Base-by-base conservation (phyloP, 495 filamentous ascomycete species). In the Xylaria flabelliformis region DNA sequence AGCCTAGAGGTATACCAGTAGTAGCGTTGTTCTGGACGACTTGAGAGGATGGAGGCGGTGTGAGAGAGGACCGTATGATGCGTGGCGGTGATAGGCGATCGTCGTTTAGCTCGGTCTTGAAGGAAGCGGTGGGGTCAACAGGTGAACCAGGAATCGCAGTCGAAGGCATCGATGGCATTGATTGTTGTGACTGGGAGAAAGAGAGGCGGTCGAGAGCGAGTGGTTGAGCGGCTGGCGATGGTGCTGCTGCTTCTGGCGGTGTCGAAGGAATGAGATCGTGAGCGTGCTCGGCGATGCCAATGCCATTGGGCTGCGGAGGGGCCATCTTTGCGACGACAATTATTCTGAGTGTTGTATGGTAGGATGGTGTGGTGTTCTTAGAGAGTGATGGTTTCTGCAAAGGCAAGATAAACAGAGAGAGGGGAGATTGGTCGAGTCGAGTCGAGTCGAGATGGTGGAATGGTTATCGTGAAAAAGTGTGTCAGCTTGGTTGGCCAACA, bases 11-110 rank as follows among this genome's bases (percentile, higher is more conserved):
- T 76, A 83, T 73, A 55, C 75, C 75, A 36, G 79, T 67, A 34
- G 67, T 73, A n/a, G 24, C 32, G 53, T 77, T 76, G 6, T 78
- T 80, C 4, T 74, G 76, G 32, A 85, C 85, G 26, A 88, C 78
- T 76, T 94, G 92, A 7, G 91, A 90, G 2, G 92, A 94, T 0
- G 92, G 92, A 13, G 92, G 92, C 0, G 92, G 92, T 5, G 92
- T 94, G 81, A 94, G 80, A 34, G 86, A 88, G 4, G 85, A 82
- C 44, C 83, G 81, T 62, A 86, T 83, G 64, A 85, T 72, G 17
- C 73, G 72, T 3, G 82, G 72, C 13, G 82, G 74, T 21, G 76
- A 74, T 26, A 73, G 56, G 13, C 72, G 73, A 46, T 85, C 83
- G 67, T 85, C 82, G 72, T 79, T 81, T 61, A 76, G 36, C 58